These are phyloP conservation scores for Globisporangium polare DNA, from an alignment of 352 stramenopile genomes.

Conservation along the genomic window DNA sequence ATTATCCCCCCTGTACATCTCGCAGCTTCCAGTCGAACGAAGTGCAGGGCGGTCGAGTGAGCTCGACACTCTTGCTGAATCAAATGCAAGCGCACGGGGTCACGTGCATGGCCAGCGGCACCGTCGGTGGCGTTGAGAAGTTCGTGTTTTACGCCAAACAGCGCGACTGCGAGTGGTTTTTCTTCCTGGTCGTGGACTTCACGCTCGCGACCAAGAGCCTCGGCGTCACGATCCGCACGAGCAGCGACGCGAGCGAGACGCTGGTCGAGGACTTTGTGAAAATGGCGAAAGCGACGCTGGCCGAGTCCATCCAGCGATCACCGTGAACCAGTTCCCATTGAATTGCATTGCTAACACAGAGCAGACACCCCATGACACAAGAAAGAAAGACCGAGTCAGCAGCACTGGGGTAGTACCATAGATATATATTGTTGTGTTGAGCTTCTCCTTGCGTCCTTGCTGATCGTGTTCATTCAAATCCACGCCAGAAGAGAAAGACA, in stretches of 20 bases:
- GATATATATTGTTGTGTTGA: slow-evolving; percentile 11
- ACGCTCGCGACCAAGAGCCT: slow-evolving; percentile 31
- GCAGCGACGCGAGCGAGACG: slow-evolving; percentile 38
- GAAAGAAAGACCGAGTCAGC: background rate
- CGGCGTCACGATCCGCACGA: slow-evolving; percentile 41
- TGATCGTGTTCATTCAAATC: background rate
- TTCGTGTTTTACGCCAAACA: slow-evolving; percentile 79
- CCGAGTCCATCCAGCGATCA: slow-evolving; percentile 14
- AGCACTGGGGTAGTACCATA: slow-evolving; percentile 2
- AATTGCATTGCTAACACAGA: background rate
- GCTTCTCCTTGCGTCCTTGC: background rate
- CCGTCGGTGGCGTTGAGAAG: slow-evolving; percentile 62
- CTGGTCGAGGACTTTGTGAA: slow-evolving; percentile 45
- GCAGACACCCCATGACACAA: background rate
- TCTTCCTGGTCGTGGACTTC: slow-evolving; percentile 52
- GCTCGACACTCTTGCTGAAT: slow-evolving; percentile 29
- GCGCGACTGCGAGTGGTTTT: slow-evolving; percentile 35
- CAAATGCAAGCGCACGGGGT: slow-evolving; percentile 44
- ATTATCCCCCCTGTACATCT: background rate
- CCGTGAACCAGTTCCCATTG: background rate
- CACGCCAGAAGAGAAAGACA: background rate
- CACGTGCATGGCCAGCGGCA: slow-evolving; percentile 71
- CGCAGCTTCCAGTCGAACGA: slow-evolving; percentile 31
- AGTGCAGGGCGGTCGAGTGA: slow-evolving; percentile 15
- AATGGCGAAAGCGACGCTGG: slow-evolving; percentile 21